A percentile compares a stretch with the other conserved stretches of the same genome.
Conservation (phyloP, 202 grass and related monocot species). For the Zoysia matrella region DNA sequence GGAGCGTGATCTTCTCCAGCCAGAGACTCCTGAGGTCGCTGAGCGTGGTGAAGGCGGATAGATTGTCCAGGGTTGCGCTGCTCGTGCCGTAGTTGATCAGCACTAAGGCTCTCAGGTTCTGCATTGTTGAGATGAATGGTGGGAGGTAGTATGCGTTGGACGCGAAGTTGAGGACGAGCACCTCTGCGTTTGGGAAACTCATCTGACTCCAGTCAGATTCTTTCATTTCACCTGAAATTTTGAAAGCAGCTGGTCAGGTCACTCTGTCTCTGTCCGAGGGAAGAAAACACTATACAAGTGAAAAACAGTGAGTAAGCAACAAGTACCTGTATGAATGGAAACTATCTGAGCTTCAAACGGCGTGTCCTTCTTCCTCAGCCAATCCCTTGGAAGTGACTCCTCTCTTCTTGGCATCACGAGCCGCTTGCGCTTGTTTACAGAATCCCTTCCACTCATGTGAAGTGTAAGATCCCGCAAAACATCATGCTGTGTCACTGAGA, state of each 20-base stretch:
- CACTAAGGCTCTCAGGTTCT: conserved; percentile 86
- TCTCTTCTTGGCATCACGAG: conserved; percentile 95
- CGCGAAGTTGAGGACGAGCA: conserved; percentile 90
- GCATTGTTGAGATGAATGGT: conserved; percentile 81
- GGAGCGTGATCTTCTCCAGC: conserved; percentile 86
- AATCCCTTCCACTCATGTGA: conserved; percentile 66
- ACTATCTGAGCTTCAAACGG: conserved; percentile 90
- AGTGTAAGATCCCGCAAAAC: conserved; percentile 93
- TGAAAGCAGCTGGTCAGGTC: conserved; percentile 42
- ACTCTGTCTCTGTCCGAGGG: conserved; percentile 2
- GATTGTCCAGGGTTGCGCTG: conserved; percentile 63
- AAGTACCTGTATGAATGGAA: conserved; percentile 92
- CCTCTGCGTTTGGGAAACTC: conserved; percentile 92
- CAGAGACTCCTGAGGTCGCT: conserved; percentile 81
- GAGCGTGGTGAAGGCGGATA: conserved; percentile 63
- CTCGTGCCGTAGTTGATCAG: conserved; percentile 79
- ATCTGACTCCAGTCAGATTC: conserved; percentile 93
- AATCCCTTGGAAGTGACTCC: conserved; percentile 70
- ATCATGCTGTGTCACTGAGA: conserved; percentile 88
- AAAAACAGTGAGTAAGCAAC: too few species aligned
- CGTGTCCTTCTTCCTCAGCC: conserved; percentile 77
- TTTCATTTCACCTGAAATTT: conserved; percentile 86
- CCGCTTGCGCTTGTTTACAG: conserved; percentile 58
- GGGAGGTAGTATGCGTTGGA: conserved; percentile 79
- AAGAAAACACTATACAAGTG: neutral